A percentile compares a stretch with the other conserved stretches of the same genome.
Conservation (phyloP, 164 flowering plant species). For the Paratinospora sagittata region DNA sequence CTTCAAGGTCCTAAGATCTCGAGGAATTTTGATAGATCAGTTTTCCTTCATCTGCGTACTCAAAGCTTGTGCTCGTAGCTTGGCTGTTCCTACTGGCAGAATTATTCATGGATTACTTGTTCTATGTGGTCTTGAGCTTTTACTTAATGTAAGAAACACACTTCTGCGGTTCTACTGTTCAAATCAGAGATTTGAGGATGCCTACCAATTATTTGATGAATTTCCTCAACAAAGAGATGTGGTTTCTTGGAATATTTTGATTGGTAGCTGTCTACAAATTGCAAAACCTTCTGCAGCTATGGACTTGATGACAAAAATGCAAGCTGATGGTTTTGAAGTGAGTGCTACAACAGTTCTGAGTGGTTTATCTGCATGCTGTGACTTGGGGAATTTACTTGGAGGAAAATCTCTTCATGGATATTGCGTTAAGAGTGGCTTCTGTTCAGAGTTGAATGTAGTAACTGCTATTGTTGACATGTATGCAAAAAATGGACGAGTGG, state of each 20-base stretch:
- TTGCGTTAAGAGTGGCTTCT: constrained; percentile 38
- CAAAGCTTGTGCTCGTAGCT: constrained; percentile 34
- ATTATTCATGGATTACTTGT: constrained; percentile 33
- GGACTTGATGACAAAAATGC: constrained; percentile 30
- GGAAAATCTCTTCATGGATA: constrained; percentile 34
- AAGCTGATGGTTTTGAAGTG: constrained; percentile 20
- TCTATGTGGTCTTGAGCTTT: constrained; percentile 29
- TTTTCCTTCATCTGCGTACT: constrained; percentile 38
- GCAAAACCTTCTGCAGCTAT: constrained; percentile 22
- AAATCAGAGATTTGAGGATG: constrained; percentile 29
- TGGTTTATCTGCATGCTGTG: constrained; percentile 28
- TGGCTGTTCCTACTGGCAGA: constrained; percentile 19
- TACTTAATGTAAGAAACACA: constrained; percentile 33
- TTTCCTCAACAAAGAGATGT: constrained; percentile 29
- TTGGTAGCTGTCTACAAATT: constrained; percentile 38
- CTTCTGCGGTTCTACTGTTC: constrained; percentile 35
- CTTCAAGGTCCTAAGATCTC: constrained; percentile 30
- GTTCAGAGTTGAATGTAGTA: constrained; percentile 24
- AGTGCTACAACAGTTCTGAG: constrained; percentile 21
- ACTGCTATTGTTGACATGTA: constrained; percentile 38
- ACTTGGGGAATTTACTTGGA: constrained; percentile 16
- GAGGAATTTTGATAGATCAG: constrained; percentile 29
- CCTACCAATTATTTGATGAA: constrained; percentile 45
- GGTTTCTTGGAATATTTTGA: constrained; percentile 49
- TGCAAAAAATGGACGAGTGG: constrained; percentile 26